Conservation (phyloP, 306 rosid genomes). For the Citrullus mucosospermus region DNA sequence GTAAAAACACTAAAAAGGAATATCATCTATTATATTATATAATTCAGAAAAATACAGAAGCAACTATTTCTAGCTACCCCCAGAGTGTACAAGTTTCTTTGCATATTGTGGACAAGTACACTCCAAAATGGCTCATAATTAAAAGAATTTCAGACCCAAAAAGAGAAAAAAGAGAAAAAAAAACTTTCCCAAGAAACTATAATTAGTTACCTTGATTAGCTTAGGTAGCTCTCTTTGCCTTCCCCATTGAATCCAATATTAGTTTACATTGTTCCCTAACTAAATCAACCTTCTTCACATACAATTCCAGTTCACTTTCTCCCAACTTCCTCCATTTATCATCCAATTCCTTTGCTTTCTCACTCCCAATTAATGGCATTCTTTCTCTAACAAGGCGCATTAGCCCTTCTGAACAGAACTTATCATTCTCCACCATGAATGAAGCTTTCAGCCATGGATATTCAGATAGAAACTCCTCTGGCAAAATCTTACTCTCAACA, state of each 20-base stretch:
- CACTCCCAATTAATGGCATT: conserved; percentile 20
- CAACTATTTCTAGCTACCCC: not conserved
- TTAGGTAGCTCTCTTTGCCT: not conserved
- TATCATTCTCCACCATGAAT: not conserved
- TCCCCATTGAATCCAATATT: conserved; percentile 17
- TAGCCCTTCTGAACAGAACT: not conserved
- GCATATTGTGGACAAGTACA: not conserved
- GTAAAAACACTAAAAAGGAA: not conserved
- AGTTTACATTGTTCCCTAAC: conserved; percentile 18
- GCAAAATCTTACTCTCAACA: conserved; percentile 7
- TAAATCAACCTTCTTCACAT: conserved; percentile 18
- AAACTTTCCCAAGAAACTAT: not conserved
- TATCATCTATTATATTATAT: not conserved
- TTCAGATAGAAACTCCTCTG: conserved; percentile 6
- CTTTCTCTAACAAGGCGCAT: conserved; percentile 1
- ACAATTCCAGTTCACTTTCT: conserved; percentile 17
- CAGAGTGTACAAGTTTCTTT: not conserved
- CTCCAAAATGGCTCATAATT: not conserved
- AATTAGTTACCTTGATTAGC: not conserved
- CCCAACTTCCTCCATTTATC: conserved; percentile 25
- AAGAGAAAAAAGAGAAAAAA: not conserved
- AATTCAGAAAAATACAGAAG: not conserved
- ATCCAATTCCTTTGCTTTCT: conserved; percentile 22
- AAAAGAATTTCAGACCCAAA: not conserved
- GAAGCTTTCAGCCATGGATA: conserved; percentile 18